These are phyloP conservation scores for Silene conica DNA, from an alignment of 148 eudicot genomes.

Conservation along the genomic window DNA sequence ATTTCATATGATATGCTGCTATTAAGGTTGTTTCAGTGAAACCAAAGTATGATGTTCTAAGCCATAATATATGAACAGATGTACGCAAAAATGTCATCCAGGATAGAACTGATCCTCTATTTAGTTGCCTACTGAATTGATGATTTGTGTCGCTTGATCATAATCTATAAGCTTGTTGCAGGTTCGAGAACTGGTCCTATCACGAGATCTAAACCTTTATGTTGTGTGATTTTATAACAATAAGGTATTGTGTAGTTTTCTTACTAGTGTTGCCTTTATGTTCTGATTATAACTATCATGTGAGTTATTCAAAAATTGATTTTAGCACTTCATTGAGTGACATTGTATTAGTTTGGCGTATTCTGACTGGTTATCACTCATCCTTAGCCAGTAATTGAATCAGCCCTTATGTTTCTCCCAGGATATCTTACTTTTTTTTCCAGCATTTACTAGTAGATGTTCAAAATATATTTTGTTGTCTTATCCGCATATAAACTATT, in stretches of 20 bases:
- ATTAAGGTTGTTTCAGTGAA: neutral
- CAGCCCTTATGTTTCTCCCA: neutral
- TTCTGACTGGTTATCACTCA: neutral
- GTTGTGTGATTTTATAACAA: conserved; percentile 87
- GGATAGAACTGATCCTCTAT: neutral
- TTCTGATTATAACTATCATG: neutral
- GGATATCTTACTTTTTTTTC: no score
- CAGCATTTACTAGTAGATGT: neutral
- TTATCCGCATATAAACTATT: no score
- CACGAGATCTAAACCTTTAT: conserved; percentile 69
- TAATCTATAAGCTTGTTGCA: neutral
- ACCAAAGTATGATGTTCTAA: neutral
- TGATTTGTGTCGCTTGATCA: neutral
- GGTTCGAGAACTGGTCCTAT: conserved; percentile 67
- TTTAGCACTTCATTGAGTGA: neutral
- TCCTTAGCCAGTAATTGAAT: neutral
- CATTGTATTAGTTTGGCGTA: neutral
- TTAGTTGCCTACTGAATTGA: no score
- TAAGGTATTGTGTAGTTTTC: conserved; percentile 52
- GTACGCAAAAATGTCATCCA: neutral
- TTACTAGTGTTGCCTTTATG: neutral
- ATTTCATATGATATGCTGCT: neutral
- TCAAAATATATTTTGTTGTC: neutral
- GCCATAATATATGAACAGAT: neutral
- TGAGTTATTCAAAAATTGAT: neutral